These are phyloP conservation scores for Aspergillus sclerotioniger DNA, from an alignment of 495 filamentous ascomycete species.

Conservation along the genomic window DNA sequence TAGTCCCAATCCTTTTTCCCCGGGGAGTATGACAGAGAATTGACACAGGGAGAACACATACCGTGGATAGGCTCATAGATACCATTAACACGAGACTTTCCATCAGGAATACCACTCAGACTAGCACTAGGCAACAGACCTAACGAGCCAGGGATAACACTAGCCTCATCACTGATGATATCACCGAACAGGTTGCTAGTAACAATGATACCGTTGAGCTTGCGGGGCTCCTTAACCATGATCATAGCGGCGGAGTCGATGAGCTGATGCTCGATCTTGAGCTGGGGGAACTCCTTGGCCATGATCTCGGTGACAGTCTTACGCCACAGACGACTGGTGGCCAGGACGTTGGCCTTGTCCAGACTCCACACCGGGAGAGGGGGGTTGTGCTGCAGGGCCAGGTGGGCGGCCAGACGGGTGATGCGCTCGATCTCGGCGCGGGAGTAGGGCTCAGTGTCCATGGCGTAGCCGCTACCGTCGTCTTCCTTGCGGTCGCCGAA, in stretches of 20 bases:
- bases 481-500: constrained; percentile 93
- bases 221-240: constrained; percentile 91
- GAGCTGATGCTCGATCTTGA: constrained; percentile 83
- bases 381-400: constrained; percentile 77
- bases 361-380: constrained; percentile 82
- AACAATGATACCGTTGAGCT: constrained; percentile 88
- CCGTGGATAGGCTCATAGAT: constrained; percentile 99
- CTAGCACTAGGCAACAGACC: constrained; percentile 88
- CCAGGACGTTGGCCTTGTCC: constrained; percentile 97
- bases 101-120: constrained; percentile 81
- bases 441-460: constrained; percentile 89
- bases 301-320: constrained; percentile 78
- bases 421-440: constrained; percentile 87
- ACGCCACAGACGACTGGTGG: constrained; percentile 86
- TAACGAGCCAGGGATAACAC: constrained; percentile 89
- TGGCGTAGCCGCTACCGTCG: constrained; percentile 67
- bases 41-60: constrained; percentile 35
- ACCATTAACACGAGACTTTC: constrained; percentile 54
- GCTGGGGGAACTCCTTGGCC: constrained; percentile 80
- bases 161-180: constrained; percentile 95
- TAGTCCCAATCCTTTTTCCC: not conserved
- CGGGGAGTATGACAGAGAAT: not conserved
- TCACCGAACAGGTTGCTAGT: constrained; percentile 96
- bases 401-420: constrained; percentile 74
- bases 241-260: constrained; percentile 97